Evolutionary conservation across 208 protist genomes (phyloP).

Genomic region (Acanthamoeba pearcei): DNA sequence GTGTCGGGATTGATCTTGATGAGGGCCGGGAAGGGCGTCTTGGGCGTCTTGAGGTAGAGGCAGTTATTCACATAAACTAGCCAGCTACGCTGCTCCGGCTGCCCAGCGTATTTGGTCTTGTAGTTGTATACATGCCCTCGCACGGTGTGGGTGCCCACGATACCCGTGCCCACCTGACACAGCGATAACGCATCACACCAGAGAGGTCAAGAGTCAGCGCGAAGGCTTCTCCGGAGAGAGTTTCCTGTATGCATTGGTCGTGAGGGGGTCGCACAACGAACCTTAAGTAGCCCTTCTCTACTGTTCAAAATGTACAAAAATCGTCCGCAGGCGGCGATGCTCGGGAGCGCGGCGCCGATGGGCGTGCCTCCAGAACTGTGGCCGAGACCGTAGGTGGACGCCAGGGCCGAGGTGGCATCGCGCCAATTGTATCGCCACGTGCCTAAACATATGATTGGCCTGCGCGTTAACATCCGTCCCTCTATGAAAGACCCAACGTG

Average conservation of each 20-base stretch:
- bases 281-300: slow-evolving; percentile 1
- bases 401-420: neutral
- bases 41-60: neutral
- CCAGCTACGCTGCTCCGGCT: slow-evolving; percentile 1
- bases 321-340: neutral
- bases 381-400: neutral
- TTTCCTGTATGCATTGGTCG: too few relatives aligned
- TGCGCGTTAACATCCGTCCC: too few relatives aligned
- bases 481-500: neutral
- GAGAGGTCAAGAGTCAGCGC: neutral
- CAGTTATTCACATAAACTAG: slow-evolving; percentile 26
- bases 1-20: slow-evolving; percentile 45
- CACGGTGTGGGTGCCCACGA: slow-evolving; percentile 11
- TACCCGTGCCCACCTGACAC: slow-evolving; percentile 28
- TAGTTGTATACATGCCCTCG: slow-evolving; percentile 39
- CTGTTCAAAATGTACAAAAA: slow-evolving; percentile 40
- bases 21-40: neutral
- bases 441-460: neutral
- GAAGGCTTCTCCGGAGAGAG: too few relatives aligned
- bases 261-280: neutral
- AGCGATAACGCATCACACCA: neutral
- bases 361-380: neutral
- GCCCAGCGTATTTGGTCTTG: slow-evolving; percentile 13
- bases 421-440: slow-evolving; percentile 53
- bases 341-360: neutral